Evolutionary conservation across 1,284 basidiomycete species (phyloP).

Genomic region (Pyrrhoderma lamaoense): DNA sequence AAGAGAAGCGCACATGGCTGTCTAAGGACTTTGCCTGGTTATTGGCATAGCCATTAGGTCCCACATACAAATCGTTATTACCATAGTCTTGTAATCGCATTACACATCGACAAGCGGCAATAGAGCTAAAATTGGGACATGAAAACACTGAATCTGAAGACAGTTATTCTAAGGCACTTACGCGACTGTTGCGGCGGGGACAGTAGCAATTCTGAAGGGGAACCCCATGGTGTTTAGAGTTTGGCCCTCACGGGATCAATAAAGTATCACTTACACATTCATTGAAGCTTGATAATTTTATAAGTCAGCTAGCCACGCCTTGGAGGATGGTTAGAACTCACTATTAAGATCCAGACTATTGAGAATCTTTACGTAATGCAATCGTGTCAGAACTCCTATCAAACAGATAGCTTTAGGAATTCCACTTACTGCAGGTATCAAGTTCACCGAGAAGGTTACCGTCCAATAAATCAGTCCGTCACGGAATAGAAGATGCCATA

Average conservation of each 20-base stretch:
- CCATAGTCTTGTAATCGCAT: conserved; percentile 53
- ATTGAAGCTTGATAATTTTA: conserved; percentile 39
- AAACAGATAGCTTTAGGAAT: background rate
- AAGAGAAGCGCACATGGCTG: conserved; percentile 7
- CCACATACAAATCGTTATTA: conserved; percentile 39
- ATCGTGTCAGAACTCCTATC: background rate
- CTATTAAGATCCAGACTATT: conserved; percentile 54
- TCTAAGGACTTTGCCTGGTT: conserved; percentile 26
- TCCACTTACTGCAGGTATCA: conserved; percentile 52
- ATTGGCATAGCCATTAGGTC: conserved; percentile 27
- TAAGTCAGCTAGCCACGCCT: background rate
- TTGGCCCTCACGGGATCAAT: too few relatives aligned
- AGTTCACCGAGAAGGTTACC: conserved; percentile 57
- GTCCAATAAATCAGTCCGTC: conserved; percentile 65
- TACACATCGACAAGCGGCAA: conserved; percentile 59
- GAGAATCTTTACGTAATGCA: conserved; percentile 31
- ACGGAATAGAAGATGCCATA: conserved; percentile 59
- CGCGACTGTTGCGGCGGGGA: conserved; percentile 58
- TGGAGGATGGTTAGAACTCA: conserved; percentile 29
- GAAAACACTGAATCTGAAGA: background rate
- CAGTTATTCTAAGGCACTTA: conserved; percentile 27
- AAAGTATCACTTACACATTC: conserved; percentile 45
- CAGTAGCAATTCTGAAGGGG: conserved; percentile 25
- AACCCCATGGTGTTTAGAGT: too few relatives aligned
- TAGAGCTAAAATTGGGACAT: conserved; percentile 32